These are phyloP conservation scores for Aureobasidium zeae DNA, from an alignment of 2,329 filamentous ascomycete genomes.

Conservation along the genomic window DNA sequence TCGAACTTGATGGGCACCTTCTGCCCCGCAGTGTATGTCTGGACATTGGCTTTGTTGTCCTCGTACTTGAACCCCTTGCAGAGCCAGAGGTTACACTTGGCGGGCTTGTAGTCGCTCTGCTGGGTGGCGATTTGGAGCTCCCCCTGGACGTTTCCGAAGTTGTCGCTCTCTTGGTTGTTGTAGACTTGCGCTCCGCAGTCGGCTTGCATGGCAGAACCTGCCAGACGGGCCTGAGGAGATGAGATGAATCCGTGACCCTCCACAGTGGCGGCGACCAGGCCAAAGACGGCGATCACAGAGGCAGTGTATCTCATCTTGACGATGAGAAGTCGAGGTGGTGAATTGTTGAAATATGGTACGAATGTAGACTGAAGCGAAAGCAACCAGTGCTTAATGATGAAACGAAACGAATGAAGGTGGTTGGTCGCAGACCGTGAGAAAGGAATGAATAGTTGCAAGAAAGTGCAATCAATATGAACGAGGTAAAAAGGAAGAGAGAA, in stretches of 20 bases:
- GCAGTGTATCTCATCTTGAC: constrained; percentile 29
- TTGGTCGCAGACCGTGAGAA: constrained; percentile 26
- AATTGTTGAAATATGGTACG: constrained; percentile 10
- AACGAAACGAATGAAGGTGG: constrained; percentile 22
- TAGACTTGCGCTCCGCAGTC: constrained; percentile 48
- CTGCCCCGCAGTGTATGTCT: constrained; percentile 44
- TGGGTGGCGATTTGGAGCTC: constrained; percentile 41
- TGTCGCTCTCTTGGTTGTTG: constrained; percentile 45
- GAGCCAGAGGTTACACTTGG: constrained; percentile 44
- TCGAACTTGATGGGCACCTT: constrained; percentile 38
- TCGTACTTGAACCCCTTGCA: constrained; percentile 51
- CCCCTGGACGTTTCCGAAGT: constrained; percentile 50
- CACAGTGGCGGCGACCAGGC: constrained; percentile 39
- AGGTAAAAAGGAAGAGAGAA: not conserved
- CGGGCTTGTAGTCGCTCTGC: constrained; percentile 42
- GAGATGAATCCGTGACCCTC: constrained; percentile 47
- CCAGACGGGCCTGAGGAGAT: constrained; percentile 40
- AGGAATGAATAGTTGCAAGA: constrained; percentile 17
- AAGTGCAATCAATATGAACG: constrained; percentile 3
- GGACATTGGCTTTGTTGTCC: constrained; percentile 46
- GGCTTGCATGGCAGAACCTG: constrained; percentile 42
- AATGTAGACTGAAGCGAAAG: constrained; percentile 16
- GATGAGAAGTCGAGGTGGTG: not conserved
- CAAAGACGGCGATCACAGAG: constrained; percentile 35
- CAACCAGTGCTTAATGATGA: constrained; percentile 21